phyloP scores from a whole-genome alignment of 306 rosid species.

The Oemleria cerasiformis region DNA sequence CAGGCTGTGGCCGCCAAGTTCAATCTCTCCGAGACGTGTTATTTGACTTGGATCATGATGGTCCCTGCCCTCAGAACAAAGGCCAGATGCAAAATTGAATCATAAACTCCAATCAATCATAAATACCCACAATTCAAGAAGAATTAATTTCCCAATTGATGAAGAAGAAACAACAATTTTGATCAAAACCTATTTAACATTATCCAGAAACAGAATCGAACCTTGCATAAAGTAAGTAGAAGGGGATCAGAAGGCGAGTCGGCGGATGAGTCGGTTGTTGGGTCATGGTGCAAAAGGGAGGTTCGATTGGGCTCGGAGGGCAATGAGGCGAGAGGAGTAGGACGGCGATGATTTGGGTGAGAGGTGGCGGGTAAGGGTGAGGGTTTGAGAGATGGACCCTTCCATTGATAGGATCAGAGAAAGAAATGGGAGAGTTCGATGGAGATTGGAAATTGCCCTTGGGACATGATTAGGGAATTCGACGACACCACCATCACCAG shows the following conservation, averaged over 20 bases:
- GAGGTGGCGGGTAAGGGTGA: conserved; percentile 30
- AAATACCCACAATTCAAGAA: neutral
- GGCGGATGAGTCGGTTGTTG: conserved; percentile 22
- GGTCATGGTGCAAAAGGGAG: conserved; percentile 34
- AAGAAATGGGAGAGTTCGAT: neutral
- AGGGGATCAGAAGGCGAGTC: conserved; percentile 46
- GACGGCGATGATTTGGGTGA: conserved; percentile 10
- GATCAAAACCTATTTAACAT: neutral
- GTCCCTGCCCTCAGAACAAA: neutral
- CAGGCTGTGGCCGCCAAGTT: conserved; percentile 13
- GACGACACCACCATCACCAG: too few species aligned
- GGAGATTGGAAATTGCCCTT: too few species aligned
- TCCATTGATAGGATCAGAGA: conserved; percentile 31
- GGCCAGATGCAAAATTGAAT: neutral
- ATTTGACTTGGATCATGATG: neutral
- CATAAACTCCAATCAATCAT: neutral
- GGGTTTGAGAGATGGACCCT: conserved; percentile 40
- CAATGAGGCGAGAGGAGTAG: conserved; percentile 27
- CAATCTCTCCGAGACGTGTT: conserved; percentile 13
- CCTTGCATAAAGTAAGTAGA: conserved; percentile 53
- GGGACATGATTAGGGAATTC: too few species aligned
- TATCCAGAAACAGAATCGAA: neutral
- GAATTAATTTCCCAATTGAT: neutral
- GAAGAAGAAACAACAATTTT: neutral
- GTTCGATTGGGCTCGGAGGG: conserved; percentile 49